Conservation (phyloP, 352 stramenopile species). For the Pythium periplocum region DNA sequence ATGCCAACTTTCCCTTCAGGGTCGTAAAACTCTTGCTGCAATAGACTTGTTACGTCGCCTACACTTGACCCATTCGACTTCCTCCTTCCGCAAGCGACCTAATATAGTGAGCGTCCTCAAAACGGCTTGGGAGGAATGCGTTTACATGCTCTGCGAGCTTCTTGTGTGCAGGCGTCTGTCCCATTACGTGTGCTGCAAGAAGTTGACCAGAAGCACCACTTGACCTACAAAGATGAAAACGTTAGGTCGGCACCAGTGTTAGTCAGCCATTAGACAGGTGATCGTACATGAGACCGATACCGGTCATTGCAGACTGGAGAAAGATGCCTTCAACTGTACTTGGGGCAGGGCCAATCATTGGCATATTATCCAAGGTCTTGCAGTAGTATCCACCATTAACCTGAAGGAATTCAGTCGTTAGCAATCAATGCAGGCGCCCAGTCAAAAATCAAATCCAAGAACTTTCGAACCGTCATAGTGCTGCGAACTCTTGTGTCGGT, state of each 20-base stretch:
- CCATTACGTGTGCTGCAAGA: slow-evolving; percentile 61
- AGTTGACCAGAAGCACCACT: slow-evolving; percentile 66
- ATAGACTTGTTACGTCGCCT: slow-evolving; percentile 4
- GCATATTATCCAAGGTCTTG: slow-evolving; percentile 75
- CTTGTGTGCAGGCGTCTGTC: slow-evolving; percentile 30
- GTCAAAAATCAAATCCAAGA: not conserved
- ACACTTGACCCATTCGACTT: slow-evolving; percentile 55
- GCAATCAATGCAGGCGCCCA: too few species aligned
- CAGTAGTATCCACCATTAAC: slow-evolving; percentile 78
- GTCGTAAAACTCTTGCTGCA: not conserved
- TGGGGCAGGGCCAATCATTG: slow-evolving; percentile 56
- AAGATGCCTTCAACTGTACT: slow-evolving; percentile 59
- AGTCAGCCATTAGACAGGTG: not conserved
- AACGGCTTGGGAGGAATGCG: slow-evolving; percentile 56
- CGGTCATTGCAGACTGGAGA: slow-evolving; percentile 67
- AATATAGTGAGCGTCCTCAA: slow-evolving; percentile 53
- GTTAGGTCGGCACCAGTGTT: not conserved
- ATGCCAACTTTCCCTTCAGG: slow-evolving; percentile 73
- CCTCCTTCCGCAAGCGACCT: slow-evolving; percentile 43
- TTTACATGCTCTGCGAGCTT: slow-evolving; percentile 42
- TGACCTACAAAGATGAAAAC: slow-evolving; percentile 25
- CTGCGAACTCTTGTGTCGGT: slow-evolving; percentile 43
- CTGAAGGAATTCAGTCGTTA: slow-evolving; percentile 7
- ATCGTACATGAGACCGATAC: slow-evolving; percentile 61
- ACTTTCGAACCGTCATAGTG: slow-evolving; percentile 44